Evolutionary conservation across 2,329 filamentous ascomycete species (phyloP).

Genomic region (Diaporthe citri): DNA sequence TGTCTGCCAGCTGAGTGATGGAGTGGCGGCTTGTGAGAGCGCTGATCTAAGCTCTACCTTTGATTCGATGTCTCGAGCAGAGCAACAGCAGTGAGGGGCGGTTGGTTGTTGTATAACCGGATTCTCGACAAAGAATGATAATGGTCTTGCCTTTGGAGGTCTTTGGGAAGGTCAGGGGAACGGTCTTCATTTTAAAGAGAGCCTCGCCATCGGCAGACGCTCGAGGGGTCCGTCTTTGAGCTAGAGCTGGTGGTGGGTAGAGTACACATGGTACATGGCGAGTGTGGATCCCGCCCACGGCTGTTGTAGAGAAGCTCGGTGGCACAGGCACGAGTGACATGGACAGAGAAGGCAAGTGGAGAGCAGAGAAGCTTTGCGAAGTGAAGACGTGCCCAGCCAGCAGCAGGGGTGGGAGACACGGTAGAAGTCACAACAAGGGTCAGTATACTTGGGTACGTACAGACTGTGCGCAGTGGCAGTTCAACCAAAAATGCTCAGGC

Average conservation of each 20-base stretch:
- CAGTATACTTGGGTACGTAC: conserved; percentile 17
- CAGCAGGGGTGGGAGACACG: conserved; percentile 28
- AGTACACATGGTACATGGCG: conserved; percentile 13
- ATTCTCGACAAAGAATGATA: conserved; percentile 32
- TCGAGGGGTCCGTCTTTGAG: conserved; percentile 37
- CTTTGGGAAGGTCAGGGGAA: conserved; percentile 33
- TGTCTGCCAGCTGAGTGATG: conserved; percentile 20
- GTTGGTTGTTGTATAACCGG: conserved; percentile 33
- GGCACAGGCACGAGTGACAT: conserved; percentile 27
- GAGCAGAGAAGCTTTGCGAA: conserved; percentile 29
- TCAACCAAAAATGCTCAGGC: not conserved
- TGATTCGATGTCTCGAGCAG: conserved; percentile 29
- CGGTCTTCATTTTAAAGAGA: conserved; percentile 32
- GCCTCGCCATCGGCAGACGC: conserved; percentile 29
- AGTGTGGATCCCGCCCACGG: conserved; percentile 1
- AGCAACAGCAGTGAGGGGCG: conserved; percentile 1
- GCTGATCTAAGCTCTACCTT: conserved; percentile 5
- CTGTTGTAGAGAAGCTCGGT: conserved; percentile 24
- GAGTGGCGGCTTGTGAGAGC: conserved; percentile 3
- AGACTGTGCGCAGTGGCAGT: not conserved
- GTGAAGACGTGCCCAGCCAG: conserved; percentile 1
- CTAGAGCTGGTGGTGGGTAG: conserved; percentile 24
- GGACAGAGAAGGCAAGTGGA: conserved; percentile 12
- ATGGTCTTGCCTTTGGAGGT: conserved; percentile 30
- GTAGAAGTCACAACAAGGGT: conserved; percentile 21